Evolutionary conservation across 352 stramenopile genomes (phyloP).

Genomic region (Pilasporangium apinafurcum): DNA sequence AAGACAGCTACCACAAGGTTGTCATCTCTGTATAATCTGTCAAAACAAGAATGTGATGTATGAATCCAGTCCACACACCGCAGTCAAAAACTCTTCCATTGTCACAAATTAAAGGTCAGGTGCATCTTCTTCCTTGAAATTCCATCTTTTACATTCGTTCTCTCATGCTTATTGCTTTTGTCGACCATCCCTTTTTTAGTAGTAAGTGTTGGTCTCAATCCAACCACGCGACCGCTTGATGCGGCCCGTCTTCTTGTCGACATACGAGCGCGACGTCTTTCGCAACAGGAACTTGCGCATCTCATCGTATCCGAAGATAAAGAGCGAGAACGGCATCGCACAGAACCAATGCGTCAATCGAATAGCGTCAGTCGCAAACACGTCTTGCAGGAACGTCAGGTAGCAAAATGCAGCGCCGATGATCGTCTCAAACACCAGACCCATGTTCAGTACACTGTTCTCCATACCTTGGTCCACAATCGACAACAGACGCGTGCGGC

Average conservation of each 20-base stretch:
- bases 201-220: constrained; percentile 81
- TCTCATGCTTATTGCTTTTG: no score
- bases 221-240: constrained; percentile 53
- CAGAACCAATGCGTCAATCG: constrained; percentile 80
- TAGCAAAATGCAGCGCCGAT: constrained; percentile 75
- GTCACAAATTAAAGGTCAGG: no score
- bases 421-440: constrained; percentile 81
- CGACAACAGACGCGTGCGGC: constrained; percentile 82
- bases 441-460: constrained; percentile 87
- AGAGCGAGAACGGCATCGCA: constrained; percentile 74
- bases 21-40: no score
- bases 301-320: constrained; percentile 86
- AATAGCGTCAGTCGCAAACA: constrained; percentile 71
- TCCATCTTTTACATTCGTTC: background rate
- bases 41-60: no score
- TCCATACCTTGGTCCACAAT: constrained; percentile 82
- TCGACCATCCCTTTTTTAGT: no score
- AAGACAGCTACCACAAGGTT: no score
- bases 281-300: constrained; percentile 82
- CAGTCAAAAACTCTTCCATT: no score
- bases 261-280: constrained; percentile 46
- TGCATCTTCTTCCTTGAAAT: background rate
- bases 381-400: constrained; percentile 50
- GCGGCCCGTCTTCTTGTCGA: constrained; percentile 47
- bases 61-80: no score